phyloP scores from a whole-genome alignment of 352 stramenopile species.

The Pilasporangium apinafurcum region DNA sequence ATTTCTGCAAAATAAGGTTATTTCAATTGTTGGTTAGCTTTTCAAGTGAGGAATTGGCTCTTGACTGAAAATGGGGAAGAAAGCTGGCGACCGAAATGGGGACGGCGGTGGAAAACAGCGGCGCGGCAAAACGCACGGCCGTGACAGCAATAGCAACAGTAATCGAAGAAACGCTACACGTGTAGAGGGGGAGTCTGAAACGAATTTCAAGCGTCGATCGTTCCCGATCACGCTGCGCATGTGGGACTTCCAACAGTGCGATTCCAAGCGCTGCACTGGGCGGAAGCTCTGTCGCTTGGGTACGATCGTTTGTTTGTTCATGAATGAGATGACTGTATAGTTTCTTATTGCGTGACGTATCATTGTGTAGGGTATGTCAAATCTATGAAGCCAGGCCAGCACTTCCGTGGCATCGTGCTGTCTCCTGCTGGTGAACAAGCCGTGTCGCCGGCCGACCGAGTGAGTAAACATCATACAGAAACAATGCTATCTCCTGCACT shows the following conservation, averaged over 20 bases:
- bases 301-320: constrained; percentile 5
- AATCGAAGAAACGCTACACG: constrained; percentile 8
- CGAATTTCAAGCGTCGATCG: constrained; percentile 54
- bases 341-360: too few species aligned
- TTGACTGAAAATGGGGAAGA: constrained; percentile 43
- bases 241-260: constrained; percentile 96
- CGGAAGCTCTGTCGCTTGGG: constrained; percentile 90
- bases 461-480: constrained; percentile 8
- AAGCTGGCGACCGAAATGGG: constrained; percentile 6
- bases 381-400: constrained; percentile 87
- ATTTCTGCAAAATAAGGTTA: too few species aligned
- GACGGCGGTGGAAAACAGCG: constrained; percentile 4
- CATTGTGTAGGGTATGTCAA: constrained; percentile 70
- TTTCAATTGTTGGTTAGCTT: too few species aligned
- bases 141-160: constrained; percentile 11
- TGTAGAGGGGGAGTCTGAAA: constrained; percentile 60
- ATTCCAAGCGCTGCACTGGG: constrained; percentile 93
- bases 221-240: constrained; percentile 87
- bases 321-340: too few species aligned
- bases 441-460: constrained; percentile 87
- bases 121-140: constrained; percentile 8
- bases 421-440: constrained; percentile 87
- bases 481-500: not conserved
- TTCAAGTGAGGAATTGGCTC: too few species aligned
- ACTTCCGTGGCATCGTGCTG: constrained; percentile 94